Base-by-base conservation (phyloP, 176 grass and related monocot genomes). In the Carex scoparia region DNA sequence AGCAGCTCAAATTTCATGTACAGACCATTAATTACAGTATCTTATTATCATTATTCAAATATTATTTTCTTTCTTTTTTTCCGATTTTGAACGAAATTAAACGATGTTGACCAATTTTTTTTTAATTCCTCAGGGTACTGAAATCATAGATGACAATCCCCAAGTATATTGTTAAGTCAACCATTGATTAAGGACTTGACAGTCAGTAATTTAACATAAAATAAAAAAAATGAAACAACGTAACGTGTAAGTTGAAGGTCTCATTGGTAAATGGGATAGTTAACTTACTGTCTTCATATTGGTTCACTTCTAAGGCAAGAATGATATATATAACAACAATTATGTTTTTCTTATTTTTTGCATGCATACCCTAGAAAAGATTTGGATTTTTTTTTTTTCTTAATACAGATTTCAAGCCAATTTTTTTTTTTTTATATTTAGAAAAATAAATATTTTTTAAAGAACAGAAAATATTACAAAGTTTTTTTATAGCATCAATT, bases 231-330 rank as follows among this genome's bases (percentile, higher is more conserved):
- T 76, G n/a, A 54, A 59, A 55, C 61, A 65, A 67, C 80, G 80
- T 83, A 83, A 40, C 58, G 80, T 83, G 38, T 65, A 66, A 68
- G 80, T 64, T 83, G 80, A 10, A 83, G 61, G 16, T 28, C 44
- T 68, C 80, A 83, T 83, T 67, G 80, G 80, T 68, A 54, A 83
- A 67, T 51, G 80, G 38, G 61, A 32, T 83, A 27, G 44, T 44
- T 81, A 83, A 53, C 80, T 19, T 83, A 3, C 2, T 66, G 62
- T 65, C 80, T 54, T 31, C 38, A 2, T 81, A 81, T 81, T 81
- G 59, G 58, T 44, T 61, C 19, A 35, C 58, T 81, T 81, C 79
- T 13, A 81, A 81, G 79, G 57, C 57, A 81, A 81, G 79, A 62
- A 81, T 81, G 7, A 81, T 42, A 19, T 37, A 81, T 42, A 19